These are phyloP conservation scores for Endocalyx cinctus DNA, from an alignment of 2,329 filamentous ascomycete species.

Conservation along the genomic window DNA sequence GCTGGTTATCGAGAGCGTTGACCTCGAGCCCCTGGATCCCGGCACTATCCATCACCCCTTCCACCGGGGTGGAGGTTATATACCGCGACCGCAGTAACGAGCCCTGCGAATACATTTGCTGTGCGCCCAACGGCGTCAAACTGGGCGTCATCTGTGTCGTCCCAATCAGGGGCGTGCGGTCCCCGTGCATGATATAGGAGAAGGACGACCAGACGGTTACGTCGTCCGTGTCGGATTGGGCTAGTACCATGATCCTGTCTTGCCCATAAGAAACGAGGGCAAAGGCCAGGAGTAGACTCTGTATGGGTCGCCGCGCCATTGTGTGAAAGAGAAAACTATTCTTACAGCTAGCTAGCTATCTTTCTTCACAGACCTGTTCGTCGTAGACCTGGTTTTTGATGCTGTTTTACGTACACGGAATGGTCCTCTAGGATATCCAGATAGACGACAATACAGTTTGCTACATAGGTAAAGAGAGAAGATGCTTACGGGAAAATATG, in stretches of 20 bases:
- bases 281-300: slow-evolving; percentile 6
- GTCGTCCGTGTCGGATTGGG: slow-evolving; percentile 29
- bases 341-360: too few species aligned
- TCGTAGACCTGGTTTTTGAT: too few species aligned
- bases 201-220: slow-evolving; percentile 48
- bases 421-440: too few species aligned
- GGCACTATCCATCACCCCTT: slow-evolving; percentile 23
- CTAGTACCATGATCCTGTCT: too few species aligned
- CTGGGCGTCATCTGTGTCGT: slow-evolving; percentile 21
- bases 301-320: too few species aligned
- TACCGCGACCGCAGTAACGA: slow-evolving; percentile 46
- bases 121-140: slow-evolving; percentile 50
- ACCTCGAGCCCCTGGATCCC: slow-evolving; percentile 38
- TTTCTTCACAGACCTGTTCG: too few species aligned
- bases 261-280: slow-evolving; percentile 14
- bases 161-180: slow-evolving; percentile 41
- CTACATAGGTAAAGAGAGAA: too few species aligned
- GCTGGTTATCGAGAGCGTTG: slow-evolving; percentile 43
- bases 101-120: slow-evolving; percentile 48
- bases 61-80: slow-evolving; percentile 25
- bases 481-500: too few species aligned
- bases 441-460: too few species aligned
- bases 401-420: too few species aligned
- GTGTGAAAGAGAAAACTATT: too few species aligned
- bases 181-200: slow-evolving; percentile 47